Conservation (phyloP, 371 early-diverging fungal genomes). For the Cokeromyces recurvatus region DNA sequence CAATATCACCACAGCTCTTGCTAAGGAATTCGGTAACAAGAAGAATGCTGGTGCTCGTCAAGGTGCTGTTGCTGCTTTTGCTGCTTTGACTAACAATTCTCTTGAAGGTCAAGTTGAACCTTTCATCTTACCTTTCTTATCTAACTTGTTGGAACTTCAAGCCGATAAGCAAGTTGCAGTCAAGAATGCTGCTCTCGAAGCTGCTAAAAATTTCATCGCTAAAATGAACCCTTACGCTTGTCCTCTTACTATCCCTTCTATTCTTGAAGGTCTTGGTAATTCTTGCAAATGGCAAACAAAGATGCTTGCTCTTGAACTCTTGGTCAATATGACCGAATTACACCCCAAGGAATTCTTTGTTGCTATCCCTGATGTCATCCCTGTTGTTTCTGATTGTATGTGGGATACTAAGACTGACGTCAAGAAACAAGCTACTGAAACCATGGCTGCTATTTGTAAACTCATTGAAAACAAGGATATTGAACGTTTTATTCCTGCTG, state of each 20-base stretch:
- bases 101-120: slow-evolving; percentile 56
- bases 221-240: slow-evolving; percentile 54
- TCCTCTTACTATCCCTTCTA: slow-evolving; percentile 50
- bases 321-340: slow-evolving; percentile 49
- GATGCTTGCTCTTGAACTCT: slow-evolving; percentile 54
- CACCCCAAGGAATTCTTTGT: slow-evolving; percentile 55
- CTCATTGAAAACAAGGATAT: slow-evolving; percentile 64
- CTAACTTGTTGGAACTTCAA: slow-evolving; percentile 53
- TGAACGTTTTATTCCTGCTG: slow-evolving; percentile 58
- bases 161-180: slow-evolving; percentile 65
- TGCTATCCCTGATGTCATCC: slow-evolving; percentile 66
- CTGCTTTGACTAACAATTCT: slow-evolving; percentile 46
- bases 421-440: slow-evolving; percentile 44
- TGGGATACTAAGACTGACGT: slow-evolving; percentile 72
- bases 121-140: slow-evolving; percentile 50
- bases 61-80: slow-evolving; percentile 60
- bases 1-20: slow-evolving; percentile 51
- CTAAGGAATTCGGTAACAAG: slow-evolving; percentile 55
- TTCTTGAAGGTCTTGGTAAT: slow-evolving; percentile 56
- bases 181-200: slow-evolving; percentile 56
- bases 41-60: slow-evolving; percentile 63
- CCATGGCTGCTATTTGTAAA: slow-evolving; percentile 50
- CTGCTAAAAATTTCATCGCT: slow-evolving; percentile 47
- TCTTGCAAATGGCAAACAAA: slow-evolving; percentile 78
- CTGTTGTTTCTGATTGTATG: slow-evolving; percentile 67